Base-by-base conservation (phyloP, 495 filamentous ascomycete genomes). In the Podospora pseudopauciseta region DNA sequence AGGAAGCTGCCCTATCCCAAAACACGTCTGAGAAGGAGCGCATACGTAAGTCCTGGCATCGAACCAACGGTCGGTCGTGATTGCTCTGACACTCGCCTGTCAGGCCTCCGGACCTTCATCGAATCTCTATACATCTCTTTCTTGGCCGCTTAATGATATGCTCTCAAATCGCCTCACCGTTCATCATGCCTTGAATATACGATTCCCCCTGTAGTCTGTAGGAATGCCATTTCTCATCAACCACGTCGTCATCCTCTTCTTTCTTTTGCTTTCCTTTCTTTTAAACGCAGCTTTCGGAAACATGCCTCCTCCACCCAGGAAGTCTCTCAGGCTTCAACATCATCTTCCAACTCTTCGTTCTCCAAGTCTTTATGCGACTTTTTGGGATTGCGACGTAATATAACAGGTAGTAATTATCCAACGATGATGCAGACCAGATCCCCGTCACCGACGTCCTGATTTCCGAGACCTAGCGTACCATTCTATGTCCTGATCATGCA, bases 251-350 rank as follows among this genome's bases (percentile, higher is more conserved):
- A 5, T 57, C 20, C 54, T 57, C 20, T 13, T 18, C 11, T 57
- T 57, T 57, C 54, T 13, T 57, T 15, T 57, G 18, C 20, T 57
- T 57, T 5, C 54, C 20, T 57, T 57, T 57, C 54, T 57, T 57
- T 57, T 57, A 5, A 57, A 5, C 54, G 54, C 54, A 57, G 54
- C 54, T 57, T 57, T 23, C 54, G 54, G 54, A 57, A 57, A 57
- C 54, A 57, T 5, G 54, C 0, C 54, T 57, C 54, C 54, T 57
- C 54, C 4, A 57, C 54, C 20, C 54, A 13, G 5, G 54, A 57
- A 5, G 0, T 57, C 20, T 13, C 15, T 0, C 54, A 57, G 5
- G 11, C 54, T 23, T 5, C 18, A 23, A 57, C 54, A n/a, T 57
- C 20, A 57, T 57, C 54, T 57, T 57, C 54, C 5, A 18, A 15